Evolutionary conservation across 176 grass and related monocot species (phyloP).

Genomic region (Oryza meyeriana): DNA sequence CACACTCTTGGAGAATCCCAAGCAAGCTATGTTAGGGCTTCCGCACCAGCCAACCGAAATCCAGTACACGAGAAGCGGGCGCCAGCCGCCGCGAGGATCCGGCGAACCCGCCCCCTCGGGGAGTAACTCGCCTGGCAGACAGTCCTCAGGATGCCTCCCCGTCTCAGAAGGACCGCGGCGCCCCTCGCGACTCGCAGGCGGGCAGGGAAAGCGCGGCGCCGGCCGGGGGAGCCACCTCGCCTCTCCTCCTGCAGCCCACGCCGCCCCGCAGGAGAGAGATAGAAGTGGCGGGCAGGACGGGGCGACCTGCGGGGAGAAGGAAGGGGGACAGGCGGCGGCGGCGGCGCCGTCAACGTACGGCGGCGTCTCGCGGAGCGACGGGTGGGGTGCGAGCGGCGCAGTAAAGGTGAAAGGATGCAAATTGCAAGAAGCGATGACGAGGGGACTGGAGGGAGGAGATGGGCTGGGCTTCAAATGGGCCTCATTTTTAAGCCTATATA

Average conservation of each 20-base stretch:
- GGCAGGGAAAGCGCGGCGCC: not conserved
- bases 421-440: too few species aligned
- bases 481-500: too few species aligned
- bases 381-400: too few species aligned
- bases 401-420: too few species aligned
- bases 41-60: not conserved
- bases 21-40: not conserved
- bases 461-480: too few species aligned
- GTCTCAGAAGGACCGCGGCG: not conserved
- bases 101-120: not conserved
- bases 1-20: not conserved
- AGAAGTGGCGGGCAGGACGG: too few species aligned
- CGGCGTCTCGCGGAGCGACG: too few species aligned
- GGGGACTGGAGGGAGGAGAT: too few species aligned
- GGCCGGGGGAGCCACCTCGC: not conserved
- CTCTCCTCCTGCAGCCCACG: not conserved
- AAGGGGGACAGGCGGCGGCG: too few species aligned
- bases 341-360: too few species aligned
- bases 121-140: not conserved
- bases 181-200: not conserved
- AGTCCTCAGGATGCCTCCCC: not conserved
- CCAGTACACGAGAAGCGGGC: not conserved
- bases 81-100: not conserved
- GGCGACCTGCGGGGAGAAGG: too few species aligned
- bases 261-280: not conserved